Evolutionary conservation across 2,329 filamentous ascomycete species (phyloP).

Genomic region (Neofusicoccum cordaticola): DNA sequence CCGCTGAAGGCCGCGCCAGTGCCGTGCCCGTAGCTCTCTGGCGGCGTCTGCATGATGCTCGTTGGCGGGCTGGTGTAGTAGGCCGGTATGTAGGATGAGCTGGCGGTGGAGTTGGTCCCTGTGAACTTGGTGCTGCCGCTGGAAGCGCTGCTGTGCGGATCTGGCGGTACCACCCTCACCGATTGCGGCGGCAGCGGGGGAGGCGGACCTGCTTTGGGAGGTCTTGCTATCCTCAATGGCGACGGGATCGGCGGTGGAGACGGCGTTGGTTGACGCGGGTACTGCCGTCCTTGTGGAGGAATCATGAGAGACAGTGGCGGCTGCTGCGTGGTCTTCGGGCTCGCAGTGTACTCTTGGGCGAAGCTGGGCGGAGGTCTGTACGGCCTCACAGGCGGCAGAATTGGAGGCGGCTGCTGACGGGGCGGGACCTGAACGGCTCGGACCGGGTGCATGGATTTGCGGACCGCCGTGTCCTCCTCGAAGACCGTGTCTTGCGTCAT

Average conservation of each 20-base stretch:
- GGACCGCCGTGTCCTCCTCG: slow-evolving; percentile 27
- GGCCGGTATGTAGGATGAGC: slow-evolving; percentile 8
- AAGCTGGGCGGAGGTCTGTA: slow-evolving; percentile 4
- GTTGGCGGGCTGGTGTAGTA: slow-evolving; percentile 12
- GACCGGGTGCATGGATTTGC: slow-evolving; percentile 4
- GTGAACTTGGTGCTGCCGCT: slow-evolving; percentile 11
- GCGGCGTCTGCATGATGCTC: slow-evolving; percentile 12
- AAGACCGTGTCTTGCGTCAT: slow-evolving; percentile 37
- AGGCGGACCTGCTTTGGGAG: neutral
- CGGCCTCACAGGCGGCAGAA: neutral
- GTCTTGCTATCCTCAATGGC: slow-evolving; percentile 1
- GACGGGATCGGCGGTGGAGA: slow-evolving; percentile 23
- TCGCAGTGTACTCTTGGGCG: neutral
- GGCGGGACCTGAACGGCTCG: neutral
- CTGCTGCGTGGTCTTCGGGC: neutral
- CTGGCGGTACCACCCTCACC: neutral
- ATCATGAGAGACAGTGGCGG: neutral
- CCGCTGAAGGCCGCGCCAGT: neutral
- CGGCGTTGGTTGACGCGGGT: neutral
- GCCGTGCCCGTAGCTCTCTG: slow-evolving; percentile 2
- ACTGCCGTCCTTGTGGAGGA: neutral
- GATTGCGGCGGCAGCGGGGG: neutral
- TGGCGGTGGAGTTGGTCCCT: slow-evolving; percentile 10
- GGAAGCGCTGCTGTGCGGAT: slow-evolving; percentile 6
- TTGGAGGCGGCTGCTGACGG: neutral